These are phyloP conservation scores for Pisolithus thermaeus DNA, from an alignment of 1,284 basidiomycete species.

Conservation along the genomic window DNA sequence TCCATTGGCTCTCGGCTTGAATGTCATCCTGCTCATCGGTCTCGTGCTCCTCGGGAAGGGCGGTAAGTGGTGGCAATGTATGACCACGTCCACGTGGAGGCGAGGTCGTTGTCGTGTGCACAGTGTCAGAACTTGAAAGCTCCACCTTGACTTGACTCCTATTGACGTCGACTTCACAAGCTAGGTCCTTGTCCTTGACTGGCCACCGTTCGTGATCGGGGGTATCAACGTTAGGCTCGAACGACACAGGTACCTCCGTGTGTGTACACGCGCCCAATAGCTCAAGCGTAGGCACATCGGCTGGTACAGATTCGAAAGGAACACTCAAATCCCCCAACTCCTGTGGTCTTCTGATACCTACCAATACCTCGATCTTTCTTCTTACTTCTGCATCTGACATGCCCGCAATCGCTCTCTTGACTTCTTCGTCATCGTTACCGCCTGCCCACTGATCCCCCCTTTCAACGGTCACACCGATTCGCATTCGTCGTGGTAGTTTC, in stretches of 20 bases:
- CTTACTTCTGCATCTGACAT: constrained; percentile 38
- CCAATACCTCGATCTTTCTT: too few species aligned
- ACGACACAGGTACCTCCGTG: too few species aligned
- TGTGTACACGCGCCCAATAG: constrained; percentile 19
- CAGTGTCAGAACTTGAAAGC: constrained; percentile 16
- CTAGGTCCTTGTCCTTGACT: constrained; percentile 18
- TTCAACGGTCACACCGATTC: constrained; percentile 33
- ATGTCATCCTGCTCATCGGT: constrained; percentile 10
- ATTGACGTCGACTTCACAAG: constrained; percentile 2
- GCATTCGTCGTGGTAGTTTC: constrained; percentile 24
- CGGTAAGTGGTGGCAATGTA: too few species aligned
- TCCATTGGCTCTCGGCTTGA: not conserved
- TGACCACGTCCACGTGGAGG: too few species aligned
- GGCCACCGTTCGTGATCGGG: constrained; percentile 8
- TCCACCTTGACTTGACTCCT: not conserved
- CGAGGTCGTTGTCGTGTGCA: too few species aligned
- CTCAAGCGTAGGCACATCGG: constrained; percentile 23
- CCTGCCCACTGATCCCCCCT: constrained; percentile 8
- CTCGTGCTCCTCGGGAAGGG: too few species aligned
- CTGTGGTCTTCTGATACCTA: constrained; percentile 37
- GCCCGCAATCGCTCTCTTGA: constrained; percentile 15
- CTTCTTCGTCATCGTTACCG: not conserved
- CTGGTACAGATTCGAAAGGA: constrained; percentile 2
- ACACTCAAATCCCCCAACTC: constrained; percentile 10
- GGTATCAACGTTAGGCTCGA: too few species aligned